Evolutionary conservation across 1,284 basidiomycete species (phyloP), one percentile per base, ranked within the genome.

Genomic region (Fistulinella cinereoalba): DNA sequence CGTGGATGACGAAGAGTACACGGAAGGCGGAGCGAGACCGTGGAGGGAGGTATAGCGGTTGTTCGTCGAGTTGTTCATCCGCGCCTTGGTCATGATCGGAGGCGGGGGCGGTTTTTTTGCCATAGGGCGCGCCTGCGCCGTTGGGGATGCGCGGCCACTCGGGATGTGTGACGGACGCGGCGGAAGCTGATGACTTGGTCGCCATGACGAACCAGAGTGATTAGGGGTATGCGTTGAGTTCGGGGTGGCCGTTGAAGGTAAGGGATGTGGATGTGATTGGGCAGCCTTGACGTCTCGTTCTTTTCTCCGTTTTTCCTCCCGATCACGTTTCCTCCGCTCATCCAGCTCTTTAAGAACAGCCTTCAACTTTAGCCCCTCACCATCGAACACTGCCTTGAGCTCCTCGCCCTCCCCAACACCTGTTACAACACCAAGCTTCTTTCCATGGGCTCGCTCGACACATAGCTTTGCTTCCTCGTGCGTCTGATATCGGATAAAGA

Each of bases 401-500:
- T 75, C 74, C 46, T 80, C 76, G 25, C 71, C 72, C 24, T 56
- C 57, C 36, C 60, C 62, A 47, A 41, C 62, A 10, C 69, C 70
- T 15, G 61, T 58, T 22, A 68, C 53, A 16, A 64, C 61, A 43
- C 61, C 64, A 9, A 74, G 64, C 53, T 70, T 74, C 60, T 75
- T 75, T 27, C 81, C 81, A 50, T 85, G 69, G 56, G 85, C 79
- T 55, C 73, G 72, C 56, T 77, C 77, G 46, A 76, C 76, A 65
- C 83, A 91, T 55, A 67, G 73, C 64, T 67, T 76, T 45, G 84
- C 85, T 47, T 85, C 81, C 16, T 81, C 80, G 49, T 80, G 76
- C 0, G 71, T 68, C 8, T 61, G 66, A 63, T 79, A 97, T 52
- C 79, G 82, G 57, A 97, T 77, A 61, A 81, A 83, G 43, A 90